Evolutionary conservation across 176 grass and related monocot species (phyloP).

Genomic region (Aegilops bicornis): DNA sequence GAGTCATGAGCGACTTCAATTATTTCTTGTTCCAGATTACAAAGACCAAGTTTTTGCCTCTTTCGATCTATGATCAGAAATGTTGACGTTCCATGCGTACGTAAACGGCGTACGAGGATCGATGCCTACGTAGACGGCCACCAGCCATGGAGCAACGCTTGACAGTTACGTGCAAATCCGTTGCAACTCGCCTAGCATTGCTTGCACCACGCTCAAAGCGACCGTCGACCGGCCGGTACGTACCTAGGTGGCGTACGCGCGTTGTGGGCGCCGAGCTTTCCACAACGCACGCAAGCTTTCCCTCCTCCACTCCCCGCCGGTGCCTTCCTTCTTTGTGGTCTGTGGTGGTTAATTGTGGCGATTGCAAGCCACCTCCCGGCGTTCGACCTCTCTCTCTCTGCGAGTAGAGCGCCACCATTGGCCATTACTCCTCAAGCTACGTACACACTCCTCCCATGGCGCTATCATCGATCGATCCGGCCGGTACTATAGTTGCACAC

Average conservation of each 20-base stretch:
- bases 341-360: too few species aligned
- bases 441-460: not conserved
- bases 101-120: not conserved
- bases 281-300: constrained; percentile 29
- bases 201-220: constrained; percentile 33
- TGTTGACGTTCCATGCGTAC: not conserved
- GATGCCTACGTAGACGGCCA: not conserved
- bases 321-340: not conserved
- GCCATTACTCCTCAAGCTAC: too few species aligned
- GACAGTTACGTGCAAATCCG: not conserved
- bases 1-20: too few species aligned
- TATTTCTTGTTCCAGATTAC: too few species aligned
- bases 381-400: not conserved
- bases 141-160: not conserved
- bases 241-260: not conserved
- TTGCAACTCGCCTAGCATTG: not conserved
- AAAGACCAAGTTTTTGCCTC: too few species aligned
- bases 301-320: not conserved
- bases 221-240: not conserved
- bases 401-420: too few species aligned
- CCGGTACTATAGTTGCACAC: not conserved
- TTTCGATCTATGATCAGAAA: too few species aligned
- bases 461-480: not conserved
- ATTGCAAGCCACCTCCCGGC: not conserved
- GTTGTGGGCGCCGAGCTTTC: constrained; percentile 37